Evolutionary conservation across 257 asterid species (phyloP).

Genomic region (Eucommia ulmoides): DNA sequence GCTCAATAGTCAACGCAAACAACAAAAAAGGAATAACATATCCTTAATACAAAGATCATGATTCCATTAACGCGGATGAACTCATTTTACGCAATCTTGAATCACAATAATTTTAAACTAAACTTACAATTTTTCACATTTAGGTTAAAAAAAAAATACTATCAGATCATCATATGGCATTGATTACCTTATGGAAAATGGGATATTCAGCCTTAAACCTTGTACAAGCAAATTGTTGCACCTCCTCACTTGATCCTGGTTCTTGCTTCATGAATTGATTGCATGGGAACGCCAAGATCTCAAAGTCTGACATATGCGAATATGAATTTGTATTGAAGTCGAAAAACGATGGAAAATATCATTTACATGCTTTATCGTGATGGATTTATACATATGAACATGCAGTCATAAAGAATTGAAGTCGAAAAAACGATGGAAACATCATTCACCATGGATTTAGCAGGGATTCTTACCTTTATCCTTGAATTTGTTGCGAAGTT

Average conservation of each 20-base stretch:
- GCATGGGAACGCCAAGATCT: slow-evolving; percentile 86
- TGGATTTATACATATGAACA: neutral
- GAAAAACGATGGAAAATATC: neutral
- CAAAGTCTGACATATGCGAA: slow-evolving; percentile 45
- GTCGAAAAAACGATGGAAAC: too few species aligned
- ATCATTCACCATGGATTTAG: too few species aligned
- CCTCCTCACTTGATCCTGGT: slow-evolving; percentile 73
- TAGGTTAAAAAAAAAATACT: too few species aligned
- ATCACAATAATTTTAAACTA: too few species aligned
- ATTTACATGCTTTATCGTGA: neutral
- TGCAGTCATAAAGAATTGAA: neutral
- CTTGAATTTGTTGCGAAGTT: slow-evolving; percentile 48
- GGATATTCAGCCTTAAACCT: slow-evolving; percentile 85
- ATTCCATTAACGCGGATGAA: too few species aligned
- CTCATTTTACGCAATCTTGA: too few species aligned
- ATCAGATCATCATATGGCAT: neutral
- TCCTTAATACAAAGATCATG: too few species aligned
- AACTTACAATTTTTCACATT: too few species aligned
- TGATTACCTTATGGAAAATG: slow-evolving; percentile 61
- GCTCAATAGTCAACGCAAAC: too few species aligned
- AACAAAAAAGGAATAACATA: too few species aligned
- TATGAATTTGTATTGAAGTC: neutral
- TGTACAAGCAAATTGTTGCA: slow-evolving; percentile 69
- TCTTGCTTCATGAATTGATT: slow-evolving; percentile 85
- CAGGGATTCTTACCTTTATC: slow-evolving; percentile 40